Percentiles rank a stretch among this genome's conserved stretches.
phyloP scores from a whole-genome alignment of 2,329 filamentous ascomycete genomes.

The Penicillium verrucosum region DNA sequence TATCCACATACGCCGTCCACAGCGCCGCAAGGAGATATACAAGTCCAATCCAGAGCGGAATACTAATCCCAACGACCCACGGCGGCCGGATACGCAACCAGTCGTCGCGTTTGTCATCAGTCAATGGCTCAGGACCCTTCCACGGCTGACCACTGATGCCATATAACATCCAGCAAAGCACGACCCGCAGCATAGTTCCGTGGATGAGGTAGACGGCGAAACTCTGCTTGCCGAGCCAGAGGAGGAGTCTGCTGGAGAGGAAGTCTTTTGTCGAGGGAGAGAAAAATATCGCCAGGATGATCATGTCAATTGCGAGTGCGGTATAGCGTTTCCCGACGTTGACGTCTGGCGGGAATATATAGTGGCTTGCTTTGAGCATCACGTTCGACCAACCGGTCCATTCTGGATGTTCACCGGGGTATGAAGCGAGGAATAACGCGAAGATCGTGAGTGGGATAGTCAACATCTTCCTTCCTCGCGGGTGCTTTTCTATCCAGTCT shows the following conservation, averaged over 20 bases:
- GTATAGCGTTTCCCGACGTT: constrained; percentile 48
- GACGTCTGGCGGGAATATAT: constrained; percentile 47
- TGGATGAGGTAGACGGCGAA: constrained; percentile 57
- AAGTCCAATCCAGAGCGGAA: constrained; percentile 46
- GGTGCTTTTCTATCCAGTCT: constrained; percentile 44
- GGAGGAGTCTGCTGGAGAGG: constrained; percentile 50
- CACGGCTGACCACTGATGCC: constrained; percentile 49
- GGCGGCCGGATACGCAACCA: constrained; percentile 43
- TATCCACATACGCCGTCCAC: constrained; percentile 53
- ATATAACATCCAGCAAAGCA: constrained; percentile 53
- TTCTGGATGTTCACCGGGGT: constrained; percentile 51
- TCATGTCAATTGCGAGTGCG: constrained; percentile 49
- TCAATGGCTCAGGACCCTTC: constrained; percentile 24
- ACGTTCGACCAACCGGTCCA: constrained; percentile 50
- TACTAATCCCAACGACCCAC: constrained; percentile 40
- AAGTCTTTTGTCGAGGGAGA: constrained; percentile 49
- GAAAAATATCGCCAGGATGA: constrained; percentile 51
- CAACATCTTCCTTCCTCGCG: constrained; percentile 39
- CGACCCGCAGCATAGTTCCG: constrained; percentile 52
- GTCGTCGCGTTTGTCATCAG: constrained; percentile 17
- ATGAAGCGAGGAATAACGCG: constrained; percentile 50
- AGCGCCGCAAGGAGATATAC: constrained; percentile 48
- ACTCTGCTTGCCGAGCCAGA: constrained; percentile 55
- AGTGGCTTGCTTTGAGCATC: constrained; percentile 42
- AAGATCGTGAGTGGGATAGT: constrained; percentile 39